Conservation (phyloP, 768 basidiomycete genomes). For the Calocybe cyanea region DNA sequence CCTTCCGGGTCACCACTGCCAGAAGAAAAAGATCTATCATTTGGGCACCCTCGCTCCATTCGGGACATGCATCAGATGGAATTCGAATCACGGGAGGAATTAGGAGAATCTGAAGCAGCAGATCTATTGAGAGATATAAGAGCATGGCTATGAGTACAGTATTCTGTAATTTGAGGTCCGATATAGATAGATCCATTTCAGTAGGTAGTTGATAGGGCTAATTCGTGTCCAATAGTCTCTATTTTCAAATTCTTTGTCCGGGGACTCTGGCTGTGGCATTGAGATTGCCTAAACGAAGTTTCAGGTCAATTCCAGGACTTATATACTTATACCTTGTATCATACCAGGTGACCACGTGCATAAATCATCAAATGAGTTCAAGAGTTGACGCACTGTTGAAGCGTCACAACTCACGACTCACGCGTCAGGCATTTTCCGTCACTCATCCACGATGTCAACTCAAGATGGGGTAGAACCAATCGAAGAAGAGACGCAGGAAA, state of each 20-base stretch:
- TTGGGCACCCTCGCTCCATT: slow-evolving; percentile 30
- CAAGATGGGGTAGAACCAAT: background rate
- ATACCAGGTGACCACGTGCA: no score
- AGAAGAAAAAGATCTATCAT: slow-evolving; percentile 3
- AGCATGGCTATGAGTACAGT: slow-evolving; percentile 29
- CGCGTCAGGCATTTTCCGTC: slow-evolving; percentile 7
- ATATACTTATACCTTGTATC: no score
- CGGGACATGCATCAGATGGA: slow-evolving; percentile 60
- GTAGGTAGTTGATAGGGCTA: no score
- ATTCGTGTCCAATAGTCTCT: no score
- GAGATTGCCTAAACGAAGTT: no score
- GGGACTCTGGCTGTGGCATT: no score
- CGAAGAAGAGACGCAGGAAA: slow-evolving; percentile 1
- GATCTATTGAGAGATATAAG: slow-evolving; percentile 42
- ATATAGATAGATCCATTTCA: background rate
- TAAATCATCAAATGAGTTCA: no score
- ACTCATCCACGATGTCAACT: slow-evolving; percentile 9
- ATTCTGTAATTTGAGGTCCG: background rate
- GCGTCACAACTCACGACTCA: slow-evolving; percentile 5
- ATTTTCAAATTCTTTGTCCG: no score
- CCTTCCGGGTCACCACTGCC: slow-evolving; percentile 9
- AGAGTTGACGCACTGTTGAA: no score
- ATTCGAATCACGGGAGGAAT: slow-evolving; percentile 50
- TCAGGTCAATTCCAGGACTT: no score
- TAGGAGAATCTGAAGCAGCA: slow-evolving; percentile 58